Evolutionary conservation across 345 rosid species (phyloP).

Genomic region (Populus ilicifolia): DNA sequence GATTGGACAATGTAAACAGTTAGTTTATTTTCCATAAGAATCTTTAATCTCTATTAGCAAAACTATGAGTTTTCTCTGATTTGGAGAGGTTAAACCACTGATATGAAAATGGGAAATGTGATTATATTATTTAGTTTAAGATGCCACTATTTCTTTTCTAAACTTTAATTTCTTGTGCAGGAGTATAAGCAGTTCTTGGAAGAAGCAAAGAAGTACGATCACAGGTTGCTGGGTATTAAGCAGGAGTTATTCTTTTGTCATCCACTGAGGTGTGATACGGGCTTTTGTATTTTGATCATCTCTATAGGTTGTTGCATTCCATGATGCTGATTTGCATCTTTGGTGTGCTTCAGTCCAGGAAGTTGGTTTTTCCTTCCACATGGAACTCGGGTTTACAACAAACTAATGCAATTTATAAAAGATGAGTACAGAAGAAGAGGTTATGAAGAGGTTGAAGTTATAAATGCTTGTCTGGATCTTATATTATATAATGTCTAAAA

Average conservation of each 20-base stretch:
- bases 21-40: not conserved
- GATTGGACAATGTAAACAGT: not conserved
- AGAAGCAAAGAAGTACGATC: conserved; percentile 95
- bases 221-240: conserved; percentile 76
- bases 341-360: conserved; percentile 71
- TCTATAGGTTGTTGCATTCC: conserved; percentile 2
- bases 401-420: conserved; percentile 69
- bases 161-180: conserved; percentile 33
- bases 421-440: conserved; percentile 77
- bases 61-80: not conserved
- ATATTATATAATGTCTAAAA: not conserved
- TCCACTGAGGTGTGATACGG: conserved; percentile 54
- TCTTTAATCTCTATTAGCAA: not conserved
- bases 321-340: conserved; percentile 11
- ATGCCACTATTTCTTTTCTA: too few species aligned
- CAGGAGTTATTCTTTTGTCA: conserved; percentile 95
- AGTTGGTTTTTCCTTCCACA: conserved; percentile 97
- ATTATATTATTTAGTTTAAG: not conserved
- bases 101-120: not conserved
- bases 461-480: conserved; percentile 12
- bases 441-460: conserved; percentile 70
- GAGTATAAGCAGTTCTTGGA: conserved; percentile 64
- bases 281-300: conserved; percentile 4
- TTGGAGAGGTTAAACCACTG: not conserved
- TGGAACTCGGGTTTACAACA: conserved; percentile 86